Evolutionary conservation across 768 basidiomycete genomes (phyloP).

Genomic region (Leucocoprinus leucothites): DNA sequence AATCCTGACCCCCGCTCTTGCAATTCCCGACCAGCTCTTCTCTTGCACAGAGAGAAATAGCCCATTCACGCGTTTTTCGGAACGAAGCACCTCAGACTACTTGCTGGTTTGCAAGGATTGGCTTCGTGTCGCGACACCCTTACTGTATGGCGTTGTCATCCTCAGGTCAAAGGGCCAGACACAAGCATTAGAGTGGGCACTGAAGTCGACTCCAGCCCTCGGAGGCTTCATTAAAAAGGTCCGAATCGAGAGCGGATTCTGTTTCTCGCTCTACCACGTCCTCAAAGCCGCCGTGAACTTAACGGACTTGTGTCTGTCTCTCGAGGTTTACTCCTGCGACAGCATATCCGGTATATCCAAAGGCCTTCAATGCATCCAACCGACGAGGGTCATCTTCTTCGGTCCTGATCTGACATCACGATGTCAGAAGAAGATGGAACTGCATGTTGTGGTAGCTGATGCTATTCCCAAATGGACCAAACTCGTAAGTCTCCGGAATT

Average conservation of each 20-base stretch:
- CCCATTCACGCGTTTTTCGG: neutral
- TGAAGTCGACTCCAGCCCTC: constrained; percentile 15
- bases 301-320: constrained; percentile 2
- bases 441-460: no score
- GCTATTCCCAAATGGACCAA: no score
- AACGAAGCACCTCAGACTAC: constrained; percentile 8
- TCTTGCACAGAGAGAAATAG: no score
- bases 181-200: constrained; percentile 14
- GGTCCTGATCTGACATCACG: no score
- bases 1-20: constrained; percentile 12
- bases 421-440: no score
- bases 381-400: no score
- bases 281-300: neutral
- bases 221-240: constrained; percentile 22
- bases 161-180: constrained; percentile 22
- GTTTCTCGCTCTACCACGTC: neutral
- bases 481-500: no score
- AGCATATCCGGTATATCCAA: neutral
- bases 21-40: no score
- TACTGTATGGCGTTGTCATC: constrained; percentile 22
- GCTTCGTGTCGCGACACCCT: constrained; percentile 21
- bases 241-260: constrained; percentile 22
- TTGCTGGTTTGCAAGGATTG: constrained; percentile 21
- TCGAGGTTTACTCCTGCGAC: constrained; percentile 2
- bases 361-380: neutral